Conservation (phyloP, 1,139 yeast species). For the Zygosaccharomyces sapae region DNA sequence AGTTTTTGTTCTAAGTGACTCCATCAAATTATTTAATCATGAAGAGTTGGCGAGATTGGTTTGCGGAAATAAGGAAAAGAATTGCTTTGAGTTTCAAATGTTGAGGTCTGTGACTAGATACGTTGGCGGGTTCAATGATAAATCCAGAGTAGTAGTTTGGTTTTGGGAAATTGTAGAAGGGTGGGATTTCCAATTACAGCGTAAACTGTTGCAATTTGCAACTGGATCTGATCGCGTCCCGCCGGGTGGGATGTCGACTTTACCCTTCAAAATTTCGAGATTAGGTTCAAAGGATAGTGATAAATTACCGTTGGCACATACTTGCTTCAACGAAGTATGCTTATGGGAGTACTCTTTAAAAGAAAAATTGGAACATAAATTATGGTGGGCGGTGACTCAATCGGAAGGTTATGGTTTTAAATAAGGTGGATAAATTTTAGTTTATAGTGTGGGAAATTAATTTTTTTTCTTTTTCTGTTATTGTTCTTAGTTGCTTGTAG, state of each 20-base stretch:
- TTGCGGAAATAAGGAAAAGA: slow-evolving; percentile 64
- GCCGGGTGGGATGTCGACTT: slow-evolving; percentile 79
- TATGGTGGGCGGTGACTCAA: slow-evolving; percentile 64
- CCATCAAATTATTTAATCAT: slow-evolving; percentile 69
- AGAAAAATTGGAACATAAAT: slow-evolving; percentile 51
- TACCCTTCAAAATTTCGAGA: slow-evolving; percentile 61
- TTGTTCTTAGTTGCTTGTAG: not conserved
- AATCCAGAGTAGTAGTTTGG: slow-evolving; percentile 55
- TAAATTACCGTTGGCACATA: slow-evolving; percentile 79
- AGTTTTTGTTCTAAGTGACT: slow-evolving; percentile 72
- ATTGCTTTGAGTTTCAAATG: slow-evolving; percentile 59
- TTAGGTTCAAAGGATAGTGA: slow-evolving; percentile 43
- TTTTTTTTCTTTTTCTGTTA: too few species aligned
- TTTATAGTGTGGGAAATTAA: too few species aligned
- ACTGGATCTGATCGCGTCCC: slow-evolving; percentile 92
- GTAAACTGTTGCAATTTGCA: slow-evolving; percentile 64
- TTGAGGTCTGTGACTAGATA: slow-evolving; percentile 71
- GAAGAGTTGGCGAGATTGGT: slow-evolving; percentile 75
- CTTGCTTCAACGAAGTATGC: slow-evolving; percentile 88
- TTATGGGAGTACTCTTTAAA: slow-evolving; percentile 58
- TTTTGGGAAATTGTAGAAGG: slow-evolving; percentile 72
- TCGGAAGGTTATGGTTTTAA: slow-evolving; percentile 84
- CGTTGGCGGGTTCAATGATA: slow-evolving; percentile 49
- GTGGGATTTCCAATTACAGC: slow-evolving; percentile 49
- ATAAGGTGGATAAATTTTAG: slow-evolving; percentile 26